Conservation (phyloP, 202 grass and related monocot species). For the Eragrostis tef region DNA sequence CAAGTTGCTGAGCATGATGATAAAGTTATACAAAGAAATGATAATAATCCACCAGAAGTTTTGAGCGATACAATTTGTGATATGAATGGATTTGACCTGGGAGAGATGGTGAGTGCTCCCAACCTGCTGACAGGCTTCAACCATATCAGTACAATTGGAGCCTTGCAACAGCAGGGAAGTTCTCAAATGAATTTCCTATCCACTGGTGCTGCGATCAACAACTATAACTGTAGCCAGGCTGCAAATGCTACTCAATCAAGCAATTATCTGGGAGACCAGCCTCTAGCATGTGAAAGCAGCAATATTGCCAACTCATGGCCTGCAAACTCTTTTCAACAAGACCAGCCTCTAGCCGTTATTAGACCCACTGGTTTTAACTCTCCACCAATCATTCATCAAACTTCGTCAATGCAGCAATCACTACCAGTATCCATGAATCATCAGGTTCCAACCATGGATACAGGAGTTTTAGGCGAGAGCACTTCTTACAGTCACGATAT, state of each 20-base stretch:
- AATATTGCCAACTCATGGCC: slow-evolving; percentile 49
- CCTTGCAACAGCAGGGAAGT: slow-evolving; percentile 44
- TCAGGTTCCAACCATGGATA: slow-evolving; percentile 36
- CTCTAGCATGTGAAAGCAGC: slow-evolving; percentile 48
- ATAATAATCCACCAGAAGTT: slow-evolving; percentile 29
- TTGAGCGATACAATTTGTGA: slow-evolving; percentile 33
- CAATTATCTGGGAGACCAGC: slow-evolving; percentile 47
- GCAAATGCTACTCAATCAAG: slow-evolving; percentile 46
- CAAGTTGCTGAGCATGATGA: slow-evolving; percentile 39
- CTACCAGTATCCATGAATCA: slow-evolving; percentile 40
- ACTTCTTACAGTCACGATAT: slow-evolving; percentile 42
- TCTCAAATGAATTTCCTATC: slow-evolving; percentile 40
- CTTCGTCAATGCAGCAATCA: slow-evolving; percentile 43
- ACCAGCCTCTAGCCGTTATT: slow-evolving; percentile 3
- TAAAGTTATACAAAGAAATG: slow-evolving; percentile 43
- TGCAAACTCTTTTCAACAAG: slow-evolving; percentile 40
- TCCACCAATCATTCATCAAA: slow-evolving; percentile 41
- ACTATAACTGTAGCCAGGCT: slow-evolving; percentile 28
- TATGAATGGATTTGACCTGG: slow-evolving; percentile 38
- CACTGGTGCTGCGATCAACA: slow-evolving; percentile 35
- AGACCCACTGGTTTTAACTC: slow-evolving; percentile 48
- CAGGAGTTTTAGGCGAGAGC: slow-evolving; percentile 40
- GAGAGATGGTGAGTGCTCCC: slow-evolving; percentile 29
- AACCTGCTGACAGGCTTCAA: slow-evolving; percentile 28
- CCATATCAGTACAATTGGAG: slow-evolving; percentile 21